Percentiles rank a stretch among this genome's conserved stretches.
These are phyloP conservation scores for Penicillium sp. DNA, from an alignment of 2,329 filamentous ascomycete genomes.

Conservation along the genomic window DNA sequence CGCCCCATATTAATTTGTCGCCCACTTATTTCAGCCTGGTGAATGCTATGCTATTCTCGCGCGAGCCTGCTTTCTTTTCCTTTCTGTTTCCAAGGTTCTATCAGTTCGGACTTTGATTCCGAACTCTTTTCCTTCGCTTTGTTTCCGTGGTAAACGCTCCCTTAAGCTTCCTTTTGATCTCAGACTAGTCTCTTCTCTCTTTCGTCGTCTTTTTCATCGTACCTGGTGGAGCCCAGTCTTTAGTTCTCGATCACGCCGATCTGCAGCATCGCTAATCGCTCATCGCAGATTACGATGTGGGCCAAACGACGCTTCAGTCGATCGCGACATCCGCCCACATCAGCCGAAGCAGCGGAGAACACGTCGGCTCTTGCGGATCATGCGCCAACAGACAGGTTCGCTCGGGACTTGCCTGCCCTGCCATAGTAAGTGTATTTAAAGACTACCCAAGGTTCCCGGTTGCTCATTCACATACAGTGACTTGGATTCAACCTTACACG, in stretches of 20 bases:
- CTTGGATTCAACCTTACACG: conserved; percentile 6
- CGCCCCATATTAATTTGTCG: conserved; percentile 21
- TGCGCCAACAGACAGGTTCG: conserved; percentile 25
- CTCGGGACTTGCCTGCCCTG: conserved; percentile 29
- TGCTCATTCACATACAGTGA: conserved; percentile 8
- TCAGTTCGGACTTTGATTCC: not conserved
- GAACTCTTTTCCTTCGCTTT: not conserved
- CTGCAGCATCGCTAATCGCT: not conserved
- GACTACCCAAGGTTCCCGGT: not conserved
- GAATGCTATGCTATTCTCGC: conserved; percentile 13
- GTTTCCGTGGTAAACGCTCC: conserved; percentile 1
- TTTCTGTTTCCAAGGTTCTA: not conserved
- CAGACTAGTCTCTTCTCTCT: not conserved
- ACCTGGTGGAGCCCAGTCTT: not conserved
- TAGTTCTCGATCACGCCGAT: not conserved
- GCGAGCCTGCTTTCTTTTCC: not conserved
- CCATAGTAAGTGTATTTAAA: conserved; percentile 19
- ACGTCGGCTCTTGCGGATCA: conserved; percentile 35
- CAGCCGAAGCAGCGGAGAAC: conserved; percentile 45
- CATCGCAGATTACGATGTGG: conserved; percentile 47
- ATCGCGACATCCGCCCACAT: conserved; percentile 45
- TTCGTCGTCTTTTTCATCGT: not conserved
- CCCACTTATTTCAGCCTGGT: conserved; percentile 8
- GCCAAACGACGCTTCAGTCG: conserved; percentile 47
- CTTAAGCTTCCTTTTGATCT: not conserved